Evolutionary conservation across 345 rosid genomes (phyloP), one percentile per base, ranked within the genome.

Genomic region (Microthlaspi erraticum): DNA sequence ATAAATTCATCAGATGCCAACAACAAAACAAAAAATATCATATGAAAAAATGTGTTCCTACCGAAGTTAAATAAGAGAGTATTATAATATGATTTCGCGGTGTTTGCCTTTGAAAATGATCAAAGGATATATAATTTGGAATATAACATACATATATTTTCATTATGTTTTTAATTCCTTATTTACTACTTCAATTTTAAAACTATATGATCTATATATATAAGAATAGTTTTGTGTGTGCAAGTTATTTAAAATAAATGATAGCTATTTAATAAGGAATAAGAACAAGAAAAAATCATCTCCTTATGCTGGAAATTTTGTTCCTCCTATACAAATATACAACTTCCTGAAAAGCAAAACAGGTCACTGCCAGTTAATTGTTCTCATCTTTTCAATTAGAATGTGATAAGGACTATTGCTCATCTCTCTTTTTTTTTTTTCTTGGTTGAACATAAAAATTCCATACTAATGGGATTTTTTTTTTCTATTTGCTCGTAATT

Each of bases 311-410:
- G 37, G 60, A 66, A 50, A 41, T 66, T 59, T 66, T 50, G 68
- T 19, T 66, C 32, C 45, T 66, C 55, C 1, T 49, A 42, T 60
- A 42, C 41, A 51, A 58, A 66, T 51, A 65, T 73, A 59, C 51
- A 8, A 18, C 31, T 49, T 66, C 6, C 34, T 66, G 5, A 42
- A 33, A 42, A 10, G 56, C 37, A 60, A 51, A 66, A 43, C 62
- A 39, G 59, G 73, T 74, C 73, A 74, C 38, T 60, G 78, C 78
- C 78, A 32, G 10, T 20, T 16, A 34, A 36, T 43, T 67, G 73
- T 67, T 67, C 63, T 67, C 62, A 67, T 59, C 78, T 13, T 59
- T 50, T 66, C 31, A 17, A 34, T 32, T 34, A 56, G 68, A 66
- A 51, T 67, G 19, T 67, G 73, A 74, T 36, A 67, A 67, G 78